Base-by-base conservation (phyloP, 169 alveolate species). In the Sarcocystis neurona region DNA sequence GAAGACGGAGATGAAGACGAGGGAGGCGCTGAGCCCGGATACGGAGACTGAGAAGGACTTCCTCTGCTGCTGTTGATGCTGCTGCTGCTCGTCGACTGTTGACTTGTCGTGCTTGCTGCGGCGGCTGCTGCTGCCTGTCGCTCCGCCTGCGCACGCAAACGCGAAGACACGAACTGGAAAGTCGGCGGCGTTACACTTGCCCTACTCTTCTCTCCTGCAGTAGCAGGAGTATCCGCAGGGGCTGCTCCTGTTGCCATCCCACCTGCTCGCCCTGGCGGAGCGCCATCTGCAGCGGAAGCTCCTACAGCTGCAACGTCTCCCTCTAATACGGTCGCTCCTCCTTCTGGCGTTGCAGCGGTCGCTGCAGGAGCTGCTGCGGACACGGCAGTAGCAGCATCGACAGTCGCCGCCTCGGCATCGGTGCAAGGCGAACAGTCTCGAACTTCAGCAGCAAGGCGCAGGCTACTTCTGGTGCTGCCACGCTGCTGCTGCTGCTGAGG, bases 41-140 rank as follows among this genome's bases (percentile, higher is more conserved):
- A 60, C 43, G 70, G n/a, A 44, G 30, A 75, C 43, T 3, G 47
- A 18, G 46, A 82, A n/a, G 50, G 60, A 68, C 60, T 48, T 0
- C 48, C 44, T 53, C 58, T 74, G 84, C 58, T 15, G 39, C 58
- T 0, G 39, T 39, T 39, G 84, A 20, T 79, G 44, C 72, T 37
- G 50, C 87, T 47, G 87, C 87, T 41, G 75, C 87, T 43, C 18
- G 72, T 79, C 72, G 47, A 46, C 80, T 12, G 60, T 27, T 23
- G 70, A 46, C 23, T 2, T 1, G 60, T 44, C 85, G 12, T 68
- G 34, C 70, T 15, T 30, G 15, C 58, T 0, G 47, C 82, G 39
- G 89, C 66, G 18, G 89, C 84, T 68, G 74, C 53, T 4, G 82
- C 79, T 8, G 84, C 84, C 90, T 68, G 84, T 50, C 75, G 75